These are phyloP conservation scores for Colletotrichum paranaense DNA, from an alignment of 2,329 filamentous ascomycete species.

Conservation along the genomic window DNA sequence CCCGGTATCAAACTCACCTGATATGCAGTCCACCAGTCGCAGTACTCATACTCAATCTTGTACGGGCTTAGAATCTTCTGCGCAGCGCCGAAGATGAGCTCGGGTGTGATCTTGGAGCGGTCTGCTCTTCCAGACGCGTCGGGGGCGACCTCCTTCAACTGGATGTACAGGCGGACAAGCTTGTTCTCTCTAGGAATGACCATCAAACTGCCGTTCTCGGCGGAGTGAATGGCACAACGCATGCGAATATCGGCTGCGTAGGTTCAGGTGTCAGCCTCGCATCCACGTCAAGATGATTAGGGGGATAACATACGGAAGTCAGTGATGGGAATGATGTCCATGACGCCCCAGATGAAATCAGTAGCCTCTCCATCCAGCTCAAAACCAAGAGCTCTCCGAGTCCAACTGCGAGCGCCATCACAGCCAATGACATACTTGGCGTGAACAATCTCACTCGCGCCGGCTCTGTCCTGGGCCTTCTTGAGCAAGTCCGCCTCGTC, in stretches of 20 bases:
- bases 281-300: rapidly evolving
- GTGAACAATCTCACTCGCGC: conserved; percentile 56
- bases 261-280: background rate
- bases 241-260: conserved; percentile 62
- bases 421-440: conserved; percentile 75
- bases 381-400: conserved; percentile 66
- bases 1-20: conserved; percentile 55
- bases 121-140: conserved; percentile 61
- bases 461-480: conserved; percentile 42
- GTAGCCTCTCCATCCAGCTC: conserved; percentile 66
- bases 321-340: conserved; percentile 50
- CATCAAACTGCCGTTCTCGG: conserved; percentile 68
- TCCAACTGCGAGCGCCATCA: conserved; percentile 77
- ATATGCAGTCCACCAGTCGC: conserved; percentile 76
- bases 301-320: conserved; percentile 55
- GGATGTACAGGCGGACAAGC: conserved; percentile 73
- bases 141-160: conserved; percentile 62
- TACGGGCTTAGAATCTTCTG: conserved; percentile 75
- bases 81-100: conserved; percentile 70
- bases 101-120: conserved; percentile 70
- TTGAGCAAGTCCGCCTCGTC: conserved; percentile 55
- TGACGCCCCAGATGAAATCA: conserved; percentile 60
- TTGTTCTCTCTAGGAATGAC: conserved; percentile 73
- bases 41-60: conserved; percentile 70
- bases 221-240: conserved; percentile 68